Evolutionary conservation across 1,284 basidiomycete genomes (phyloP), one percentile per base, ranked within the genome.

Genomic region (Meira miltonrushii): DNA sequence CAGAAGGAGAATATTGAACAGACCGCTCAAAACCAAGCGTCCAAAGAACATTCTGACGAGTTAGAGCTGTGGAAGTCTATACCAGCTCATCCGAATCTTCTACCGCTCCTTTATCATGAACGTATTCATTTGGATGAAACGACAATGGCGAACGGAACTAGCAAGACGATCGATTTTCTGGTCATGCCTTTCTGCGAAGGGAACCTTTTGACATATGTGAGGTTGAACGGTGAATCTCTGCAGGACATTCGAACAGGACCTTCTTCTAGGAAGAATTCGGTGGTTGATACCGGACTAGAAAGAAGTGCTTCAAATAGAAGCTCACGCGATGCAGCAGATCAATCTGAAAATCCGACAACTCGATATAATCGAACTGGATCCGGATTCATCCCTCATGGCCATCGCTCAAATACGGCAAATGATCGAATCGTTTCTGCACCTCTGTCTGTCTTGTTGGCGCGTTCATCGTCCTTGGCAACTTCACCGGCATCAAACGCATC

Each of bases 131-230:
- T 41, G 7, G 55, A 46, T 21, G 23, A 25, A 19, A 13, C 17
- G 7, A 39, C n/a, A 15, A 38, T 38, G 38, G 28, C 28, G 3
- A 33, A 8, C 28, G 28, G 28, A 33, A 44, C 17, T 43, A 7
- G 12, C 5, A 23, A 39, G 23, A 40, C 41, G 17, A 44, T 58
- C 1, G 64, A 67, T 50, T 60, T 74, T 9, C 53, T 74, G 10
- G 65, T 74, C 55, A 74, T 74, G 71, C 71, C 71, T 6, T 64
- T 63, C 51, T 66, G 68, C 25, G 60, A 61, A 13, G 71, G 71
- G 39, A 70, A 62, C 15, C 54, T 74, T 56, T 64, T 74, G 49
- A 64, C 65, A 55, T 72, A 63, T 59, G 69, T 74, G 2, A 66
- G 69, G 51, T 60, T 46, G 38, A 67, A 71, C 46, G 71, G 64